These are phyloP conservation scores for Lolium multiflorum DNA, from an alignment of 176 grass and related monocot species.

Conservation along the genomic window DNA sequence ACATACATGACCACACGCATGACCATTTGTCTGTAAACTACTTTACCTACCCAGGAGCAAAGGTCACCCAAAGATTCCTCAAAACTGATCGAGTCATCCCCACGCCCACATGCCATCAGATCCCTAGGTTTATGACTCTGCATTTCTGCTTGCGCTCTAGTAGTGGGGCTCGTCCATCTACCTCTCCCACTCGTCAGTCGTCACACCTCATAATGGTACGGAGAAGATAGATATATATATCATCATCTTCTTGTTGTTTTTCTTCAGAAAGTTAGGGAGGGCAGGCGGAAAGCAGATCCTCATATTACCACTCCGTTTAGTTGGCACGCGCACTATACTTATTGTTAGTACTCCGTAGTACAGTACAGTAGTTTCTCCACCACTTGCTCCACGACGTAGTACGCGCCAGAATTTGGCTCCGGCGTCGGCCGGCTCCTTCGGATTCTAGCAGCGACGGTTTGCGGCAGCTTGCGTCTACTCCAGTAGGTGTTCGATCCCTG, in stretches of 20 bases:
- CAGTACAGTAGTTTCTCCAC: not conserved
- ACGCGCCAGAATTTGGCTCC: not conserved
- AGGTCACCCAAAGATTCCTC: conserved; percentile 7
- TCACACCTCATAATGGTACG: not conserved
- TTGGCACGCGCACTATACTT: conserved; percentile 14
- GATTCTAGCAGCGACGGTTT: not conserved
- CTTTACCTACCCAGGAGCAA: not conserved
- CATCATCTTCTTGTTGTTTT: not conserved
- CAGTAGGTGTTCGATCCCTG: conserved; percentile 26
- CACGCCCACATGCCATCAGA: conserved; percentile 15
- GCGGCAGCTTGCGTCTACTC: not conserved
- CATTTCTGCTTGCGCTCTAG: not conserved
- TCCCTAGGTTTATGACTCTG: not conserved
- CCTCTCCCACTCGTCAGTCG: not conserved
- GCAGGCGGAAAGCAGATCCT: conserved; percentile 7
- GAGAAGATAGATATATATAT: not conserved
- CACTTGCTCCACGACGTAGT: not conserved
- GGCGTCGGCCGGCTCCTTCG: conserved; percentile 28
- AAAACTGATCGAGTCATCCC: not conserved
- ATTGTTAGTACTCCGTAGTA: not conserved
- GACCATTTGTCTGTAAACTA: not conserved
- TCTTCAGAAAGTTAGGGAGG: not conserved
- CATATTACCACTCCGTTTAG: not conserved
- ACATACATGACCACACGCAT: not conserved
- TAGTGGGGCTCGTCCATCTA: not conserved